Conservation (phyloP, 805 yeast genomes). For the Sungouiella blattae region DNA sequence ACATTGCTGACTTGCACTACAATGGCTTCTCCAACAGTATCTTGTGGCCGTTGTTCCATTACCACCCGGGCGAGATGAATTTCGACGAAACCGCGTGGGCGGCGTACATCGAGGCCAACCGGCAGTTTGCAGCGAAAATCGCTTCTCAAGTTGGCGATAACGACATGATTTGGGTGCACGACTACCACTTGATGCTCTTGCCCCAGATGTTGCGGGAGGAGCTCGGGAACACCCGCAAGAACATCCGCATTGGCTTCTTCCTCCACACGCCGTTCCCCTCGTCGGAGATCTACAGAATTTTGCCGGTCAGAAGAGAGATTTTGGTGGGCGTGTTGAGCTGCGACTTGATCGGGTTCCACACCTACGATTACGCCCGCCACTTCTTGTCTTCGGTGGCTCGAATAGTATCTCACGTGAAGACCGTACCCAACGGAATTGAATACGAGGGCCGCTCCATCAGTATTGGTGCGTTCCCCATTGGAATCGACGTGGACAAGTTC, state of each 20-base stretch:
- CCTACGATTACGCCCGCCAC: constrained; percentile 98
- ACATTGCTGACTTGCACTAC: constrained; percentile 91
- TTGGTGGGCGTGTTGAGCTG: constrained; percentile 89
- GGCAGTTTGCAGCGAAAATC: constrained; percentile 72
- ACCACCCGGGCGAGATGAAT: constrained; percentile 98
- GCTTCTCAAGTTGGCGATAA: constrained; percentile 68
- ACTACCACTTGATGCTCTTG: constrained; percentile 91
- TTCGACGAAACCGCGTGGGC: constrained; percentile 98
- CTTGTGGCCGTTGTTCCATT: constrained; percentile 96
- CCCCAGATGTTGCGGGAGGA: constrained; percentile 81
- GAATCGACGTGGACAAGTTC: constrained; percentile 93
- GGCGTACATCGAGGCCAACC: constrained; percentile 91
- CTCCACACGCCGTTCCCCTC: constrained; percentile 98
- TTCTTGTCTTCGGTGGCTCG: constrained; percentile 86
- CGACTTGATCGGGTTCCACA: constrained; percentile 95
- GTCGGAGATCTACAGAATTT: constrained; percentile 89
- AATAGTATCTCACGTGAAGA: constrained; percentile 67
- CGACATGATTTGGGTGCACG: constrained; percentile 97
- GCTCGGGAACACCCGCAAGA: constrained; percentile 44
- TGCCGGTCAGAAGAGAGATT: constrained; percentile 93
- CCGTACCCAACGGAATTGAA: constrained; percentile 88
- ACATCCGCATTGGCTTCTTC: constrained; percentile 85
- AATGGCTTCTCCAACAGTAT: constrained; percentile 95
- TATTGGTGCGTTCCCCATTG: constrained; percentile 98
- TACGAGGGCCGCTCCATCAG: constrained; percentile 71